phyloP scores from a whole-genome alignment of 2,329 filamentous ascomycete species.

The Trichoderma asperellum region DNA sequence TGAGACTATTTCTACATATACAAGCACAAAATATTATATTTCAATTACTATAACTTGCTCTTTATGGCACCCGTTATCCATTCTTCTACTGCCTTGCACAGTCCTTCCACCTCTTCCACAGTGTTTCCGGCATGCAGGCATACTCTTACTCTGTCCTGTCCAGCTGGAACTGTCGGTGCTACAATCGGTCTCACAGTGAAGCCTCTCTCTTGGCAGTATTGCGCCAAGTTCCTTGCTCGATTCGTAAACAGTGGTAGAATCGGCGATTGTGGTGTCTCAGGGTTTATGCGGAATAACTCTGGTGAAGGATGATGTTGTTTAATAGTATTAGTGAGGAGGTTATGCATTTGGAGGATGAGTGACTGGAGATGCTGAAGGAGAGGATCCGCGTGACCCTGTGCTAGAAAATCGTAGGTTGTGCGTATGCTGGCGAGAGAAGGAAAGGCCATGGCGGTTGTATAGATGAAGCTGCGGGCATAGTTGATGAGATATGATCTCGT shows the following conservation, averaged over 20 bases:
- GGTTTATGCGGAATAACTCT: conserved; percentile 43
- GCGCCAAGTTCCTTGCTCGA: conserved; percentile 61
- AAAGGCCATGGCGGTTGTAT: conserved; percentile 70
- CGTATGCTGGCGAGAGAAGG: conserved; percentile 63
- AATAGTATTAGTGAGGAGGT: conserved; percentile 49
- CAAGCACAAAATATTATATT: background rate
- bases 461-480: conserved; percentile 75
- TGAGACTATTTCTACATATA: background rate
- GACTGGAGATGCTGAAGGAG: conserved; percentile 40
- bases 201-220: conserved; percentile 60
- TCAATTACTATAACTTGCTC: conserved; percentile 23
- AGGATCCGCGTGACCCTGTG: conserved; percentile 50
- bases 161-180: conserved; percentile 67
- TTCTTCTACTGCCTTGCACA: conserved; percentile 52
- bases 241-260: conserved; percentile 67
- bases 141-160: conserved; percentile 66
- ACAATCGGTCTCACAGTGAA: conserved; percentile 69
- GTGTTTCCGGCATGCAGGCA: conserved; percentile 72
- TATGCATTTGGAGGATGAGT: conserved; percentile 47
- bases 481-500: conserved; percentile 71
- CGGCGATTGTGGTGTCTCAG: conserved; percentile 55
- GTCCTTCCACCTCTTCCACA: conserved; percentile 55
- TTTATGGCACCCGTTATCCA: conserved; percentile 47
- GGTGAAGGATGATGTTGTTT: conserved; percentile 27
- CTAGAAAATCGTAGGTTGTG: conserved; percentile 61